These are phyloP conservation scores for Backusella parvicylindrica DNA, from an alignment of 192 early-diverging fungal genomes.

Conservation along the genomic window DNA sequence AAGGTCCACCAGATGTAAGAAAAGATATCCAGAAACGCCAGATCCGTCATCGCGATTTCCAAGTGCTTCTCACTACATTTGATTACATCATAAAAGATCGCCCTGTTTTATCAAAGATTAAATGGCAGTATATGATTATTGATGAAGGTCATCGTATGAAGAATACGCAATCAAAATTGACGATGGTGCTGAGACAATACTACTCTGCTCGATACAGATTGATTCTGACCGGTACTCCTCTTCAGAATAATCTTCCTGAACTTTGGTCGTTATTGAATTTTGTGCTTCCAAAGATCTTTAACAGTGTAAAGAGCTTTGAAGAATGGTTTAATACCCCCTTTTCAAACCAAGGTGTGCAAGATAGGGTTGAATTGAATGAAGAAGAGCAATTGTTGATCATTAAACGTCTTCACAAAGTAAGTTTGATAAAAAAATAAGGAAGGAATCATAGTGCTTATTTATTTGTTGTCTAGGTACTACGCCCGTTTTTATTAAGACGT, in stretches of 20 bases:
- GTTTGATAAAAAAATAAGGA: not conserved
- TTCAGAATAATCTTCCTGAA: slow-evolving; percentile 97
- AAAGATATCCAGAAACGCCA: slow-evolving; percentile 64
- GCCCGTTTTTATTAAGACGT: slow-evolving; percentile 92
- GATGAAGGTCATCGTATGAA: slow-evolving; percentile 99
- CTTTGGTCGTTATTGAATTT: slow-evolving; percentile 96
- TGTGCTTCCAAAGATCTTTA: slow-evolving; percentile 92
- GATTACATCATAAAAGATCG: slow-evolving; percentile 96
- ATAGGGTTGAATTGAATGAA: slow-evolving; percentile 91
- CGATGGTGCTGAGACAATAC: slow-evolving; percentile 78
- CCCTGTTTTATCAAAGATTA: slow-evolving; percentile 78
- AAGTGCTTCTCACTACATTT: slow-evolving; percentile 95
- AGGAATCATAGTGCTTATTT: not conserved
- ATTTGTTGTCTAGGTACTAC: slow-evolving; percentile 48
- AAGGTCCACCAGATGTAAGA: slow-evolving; percentile 79
- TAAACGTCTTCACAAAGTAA: slow-evolving; percentile 88
- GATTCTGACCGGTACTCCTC: slow-evolving; percentile 94
- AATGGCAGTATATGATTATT: slow-evolving; percentile 98
- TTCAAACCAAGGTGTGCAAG: slow-evolving; percentile 70
- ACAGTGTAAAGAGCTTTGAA: slow-evolving; percentile 93
- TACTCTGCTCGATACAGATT: slow-evolving; percentile 87
- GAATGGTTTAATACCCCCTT: slow-evolving; percentile 99
- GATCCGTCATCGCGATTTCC: slow-evolving; percentile 81
- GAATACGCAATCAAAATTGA: slow-evolving; percentile 85
- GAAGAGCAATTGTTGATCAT: slow-evolving; percentile 97